phyloP scores from a whole-genome alignment of 345 rosid genomes.

The Gossypium herbaceum region DNA sequence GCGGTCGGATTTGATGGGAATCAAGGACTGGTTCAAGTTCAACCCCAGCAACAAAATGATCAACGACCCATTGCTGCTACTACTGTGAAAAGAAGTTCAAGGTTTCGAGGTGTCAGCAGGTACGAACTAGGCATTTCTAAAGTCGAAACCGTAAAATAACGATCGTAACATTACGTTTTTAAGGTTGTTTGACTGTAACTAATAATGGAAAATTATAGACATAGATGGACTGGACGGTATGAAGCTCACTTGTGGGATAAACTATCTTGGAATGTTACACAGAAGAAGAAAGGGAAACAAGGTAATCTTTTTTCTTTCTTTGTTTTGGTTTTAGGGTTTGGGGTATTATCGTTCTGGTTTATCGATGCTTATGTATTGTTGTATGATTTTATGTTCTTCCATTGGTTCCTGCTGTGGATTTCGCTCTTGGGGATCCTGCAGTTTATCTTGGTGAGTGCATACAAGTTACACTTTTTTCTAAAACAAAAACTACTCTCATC shows the following conservation, averaged over 20 bases:
- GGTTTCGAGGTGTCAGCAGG: constrained; percentile 74
- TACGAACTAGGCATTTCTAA: background rate
- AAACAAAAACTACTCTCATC: background rate
- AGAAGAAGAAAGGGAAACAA: constrained; percentile 72
- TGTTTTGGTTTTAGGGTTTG: background rate
- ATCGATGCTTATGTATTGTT: constrained; percentile 2
- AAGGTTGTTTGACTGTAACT: background rate
- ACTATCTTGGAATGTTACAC: constrained; percentile 62
- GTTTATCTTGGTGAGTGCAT: constrained; percentile 55
- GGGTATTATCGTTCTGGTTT: background rate
- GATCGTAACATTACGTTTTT: background rate
- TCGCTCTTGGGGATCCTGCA: constrained; percentile 22
- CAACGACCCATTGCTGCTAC: constrained; percentile 33
- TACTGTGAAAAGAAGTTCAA: constrained; percentile 67
- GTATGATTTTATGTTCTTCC: constrained; percentile 12
- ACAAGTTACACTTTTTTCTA: background rate
- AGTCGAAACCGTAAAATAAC: background rate
- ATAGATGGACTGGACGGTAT: constrained; percentile 64
- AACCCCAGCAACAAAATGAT: constrained; percentile 26
- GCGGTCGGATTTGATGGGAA: constrained; percentile 10
- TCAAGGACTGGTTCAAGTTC: constrained; percentile 28
- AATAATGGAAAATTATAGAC: constrained; percentile 27
- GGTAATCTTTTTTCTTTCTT: constrained; percentile 23
- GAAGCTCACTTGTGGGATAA: constrained; percentile 79
- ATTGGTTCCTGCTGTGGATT: constrained; percentile 18